A percentile compares a stretch with the other conserved stretches of the same genome.
These are phyloP conservation scores for Suillus spraguei DNA, from an alignment of 768 basidiomycete genomes.

Conservation along the genomic window DNA sequence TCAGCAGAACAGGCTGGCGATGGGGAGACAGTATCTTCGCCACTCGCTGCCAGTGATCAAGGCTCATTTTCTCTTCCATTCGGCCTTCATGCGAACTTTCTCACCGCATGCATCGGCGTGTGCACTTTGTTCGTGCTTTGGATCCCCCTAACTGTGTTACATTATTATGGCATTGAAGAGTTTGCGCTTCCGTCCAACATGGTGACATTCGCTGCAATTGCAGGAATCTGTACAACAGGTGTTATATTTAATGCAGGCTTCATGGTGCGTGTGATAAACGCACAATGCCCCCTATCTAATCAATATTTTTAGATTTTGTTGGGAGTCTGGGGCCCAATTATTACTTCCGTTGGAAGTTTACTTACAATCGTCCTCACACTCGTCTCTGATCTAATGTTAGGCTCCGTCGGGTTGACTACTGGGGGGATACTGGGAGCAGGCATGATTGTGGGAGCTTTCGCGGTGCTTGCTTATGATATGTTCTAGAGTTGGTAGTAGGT, in stretches of 20 bases:
- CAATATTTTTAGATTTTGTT: constrained; percentile 60
- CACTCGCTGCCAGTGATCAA: constrained; percentile 28
- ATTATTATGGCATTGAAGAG: constrained; percentile 62
- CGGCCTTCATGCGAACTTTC: constrained; percentile 80
- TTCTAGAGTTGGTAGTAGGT: constrained; percentile 32
- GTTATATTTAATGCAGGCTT: constrained; percentile 83
- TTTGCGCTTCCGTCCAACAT: constrained; percentile 65
- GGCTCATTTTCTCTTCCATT: constrained; percentile 68
- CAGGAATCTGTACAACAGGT: constrained; percentile 70
- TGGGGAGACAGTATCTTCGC: constrained; percentile 19
- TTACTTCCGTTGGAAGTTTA: constrained; percentile 88
- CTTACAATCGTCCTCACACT: constrained; percentile 92
- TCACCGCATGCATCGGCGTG: constrained; percentile 81
- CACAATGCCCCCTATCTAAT: background rate
- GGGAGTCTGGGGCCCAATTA: constrained; percentile 85
- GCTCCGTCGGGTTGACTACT: constrained; percentile 61
- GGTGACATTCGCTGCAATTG: constrained; percentile 52
- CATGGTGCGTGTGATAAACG: constrained; percentile 56
- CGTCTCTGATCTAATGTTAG: constrained; percentile 75
- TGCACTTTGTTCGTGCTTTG: constrained; percentile 74
- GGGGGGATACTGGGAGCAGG: constrained; percentile 79
- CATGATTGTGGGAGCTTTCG: constrained; percentile 83
- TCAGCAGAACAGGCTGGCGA: constrained; percentile 35
- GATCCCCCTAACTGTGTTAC: constrained; percentile 77
- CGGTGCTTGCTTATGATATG: constrained; percentile 76